Base-by-base conservation (phyloP, 768 basidiomycete genomes). In the Boletus coccyginus region DNA sequence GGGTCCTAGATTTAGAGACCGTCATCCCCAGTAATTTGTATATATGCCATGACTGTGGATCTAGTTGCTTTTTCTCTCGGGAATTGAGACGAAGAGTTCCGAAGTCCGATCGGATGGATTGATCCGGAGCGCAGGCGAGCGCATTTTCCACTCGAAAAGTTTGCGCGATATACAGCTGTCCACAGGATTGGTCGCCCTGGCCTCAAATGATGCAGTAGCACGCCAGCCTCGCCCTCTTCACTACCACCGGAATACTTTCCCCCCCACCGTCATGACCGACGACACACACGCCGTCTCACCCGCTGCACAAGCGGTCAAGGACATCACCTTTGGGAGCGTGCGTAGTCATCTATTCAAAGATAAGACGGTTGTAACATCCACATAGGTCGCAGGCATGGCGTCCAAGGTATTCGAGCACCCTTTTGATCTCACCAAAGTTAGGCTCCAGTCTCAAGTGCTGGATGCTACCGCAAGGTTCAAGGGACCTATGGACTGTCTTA, bases 341-440 rank as follows among this genome's bases (percentile, higher is more conserved):
- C 59, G 83, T 75, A 31, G 43, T 36, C 46, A 13, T 39, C 29
- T 27, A 19, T 53, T 36, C 14, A 39, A 9, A 46, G 38, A 24
- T 5, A 1, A 9, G 35, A 32, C 7, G 32, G 40, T 54, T 33
- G 5, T 47, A 35, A 58, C 45, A 27, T 40, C 21, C 6, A 40
- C 27, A 24, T 46, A 93, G 92, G 73, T 85, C 53, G 92, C 94
- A 53, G 95, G 95, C 27, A 93, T 96, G 78, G 77, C 82, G 10
- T 87, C 94, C 45, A 85, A 87, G 70, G 77, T 94, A 16, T 87
- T 97, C 59, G 94, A 96, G 74, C 93, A 97, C 69, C 96, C 96
- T 1, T 94, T 96, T 66, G 95, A 98, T 73, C 82, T 98, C 36
- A 89, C 93, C 53, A 98, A 97, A 75, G 95, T 97, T 56, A 83